Evolutionary conservation across 176 grass and related monocot genomes (phyloP).

Genomic region (Olyra latifolia): DNA sequence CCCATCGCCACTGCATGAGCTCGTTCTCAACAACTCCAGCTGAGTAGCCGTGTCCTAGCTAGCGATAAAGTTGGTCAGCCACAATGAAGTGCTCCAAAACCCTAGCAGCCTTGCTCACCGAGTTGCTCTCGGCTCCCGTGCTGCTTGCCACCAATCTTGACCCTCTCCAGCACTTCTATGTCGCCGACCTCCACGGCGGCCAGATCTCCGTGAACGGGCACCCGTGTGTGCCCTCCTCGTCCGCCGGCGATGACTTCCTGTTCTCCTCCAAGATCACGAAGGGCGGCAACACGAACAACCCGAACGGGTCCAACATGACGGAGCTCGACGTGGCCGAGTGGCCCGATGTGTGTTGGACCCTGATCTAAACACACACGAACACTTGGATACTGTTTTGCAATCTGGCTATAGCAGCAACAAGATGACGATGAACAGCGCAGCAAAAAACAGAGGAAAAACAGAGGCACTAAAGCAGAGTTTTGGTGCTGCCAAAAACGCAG

Average conservation of each 20-base stretch:
- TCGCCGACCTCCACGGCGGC: slow-evolving; percentile 35
- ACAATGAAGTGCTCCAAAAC: slow-evolving; percentile 10
- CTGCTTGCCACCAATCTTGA: slow-evolving; percentile 31
- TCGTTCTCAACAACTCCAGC: too few species aligned
- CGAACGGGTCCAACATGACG: slow-evolving; percentile 51
- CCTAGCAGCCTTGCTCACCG: not conserved
- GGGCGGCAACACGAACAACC: slow-evolving; percentile 40
- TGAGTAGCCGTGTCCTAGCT: too few species aligned
- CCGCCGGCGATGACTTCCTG: slow-evolving; percentile 41
- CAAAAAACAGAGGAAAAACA: too few species aligned
- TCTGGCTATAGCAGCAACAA: too few species aligned
- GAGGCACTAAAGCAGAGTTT: too few species aligned
- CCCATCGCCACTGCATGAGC: too few species aligned
- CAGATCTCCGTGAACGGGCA: slow-evolving; percentile 40
- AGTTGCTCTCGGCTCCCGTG: slow-evolving; percentile 18
- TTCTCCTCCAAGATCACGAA: slow-evolving; percentile 28
- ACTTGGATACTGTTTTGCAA: too few species aligned
- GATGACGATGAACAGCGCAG: too few species aligned
- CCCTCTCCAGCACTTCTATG: slow-evolving; percentile 67
- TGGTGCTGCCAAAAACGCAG: too few species aligned
- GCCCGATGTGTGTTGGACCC: slow-evolving; percentile 25
- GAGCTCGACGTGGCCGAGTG: slow-evolving; percentile 40
- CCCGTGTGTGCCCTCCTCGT: slow-evolving; percentile 32
- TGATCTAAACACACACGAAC: too few species aligned
- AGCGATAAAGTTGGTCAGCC: not conserved